A percentile compares a stretch with the other conserved stretches of the same genome.
Evolutionary conservation across 345 rosid species (phyloP).

Genomic region (Brassica carinata): DNA sequence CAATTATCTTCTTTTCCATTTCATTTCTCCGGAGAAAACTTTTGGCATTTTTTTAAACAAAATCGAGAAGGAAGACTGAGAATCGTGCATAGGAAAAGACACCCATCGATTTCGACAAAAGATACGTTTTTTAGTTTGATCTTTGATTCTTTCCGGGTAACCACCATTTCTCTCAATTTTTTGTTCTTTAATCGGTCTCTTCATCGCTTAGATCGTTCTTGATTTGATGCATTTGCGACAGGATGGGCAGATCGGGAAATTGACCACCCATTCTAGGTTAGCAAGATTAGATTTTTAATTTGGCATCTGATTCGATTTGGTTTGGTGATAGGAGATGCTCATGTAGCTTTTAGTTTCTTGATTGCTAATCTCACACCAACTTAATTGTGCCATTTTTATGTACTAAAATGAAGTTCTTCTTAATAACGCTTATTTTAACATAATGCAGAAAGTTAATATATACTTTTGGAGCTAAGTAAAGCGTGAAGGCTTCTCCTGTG

Average conservation of each 20-base stretch:
- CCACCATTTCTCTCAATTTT: constrained; percentile 2
- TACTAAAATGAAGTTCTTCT: neutral
- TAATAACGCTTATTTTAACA: neutral
- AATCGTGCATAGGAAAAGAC: neutral
- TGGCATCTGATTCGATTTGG: constrained; percentile 16
- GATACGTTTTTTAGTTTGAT: neutral
- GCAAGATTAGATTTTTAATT: constrained; percentile 14
- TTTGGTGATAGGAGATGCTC: neutral
- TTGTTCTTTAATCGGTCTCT: neutral
- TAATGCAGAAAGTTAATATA: constrained; percentile 10
- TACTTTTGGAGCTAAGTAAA: constrained; percentile 14
- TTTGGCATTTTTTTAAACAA: neutral
- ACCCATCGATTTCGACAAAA: neutral
- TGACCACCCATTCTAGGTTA: constrained; percentile 24
- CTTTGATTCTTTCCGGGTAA: constrained; percentile 26
- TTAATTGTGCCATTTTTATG: neutral
- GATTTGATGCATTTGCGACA: constrained; percentile 21
- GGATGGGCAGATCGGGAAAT: constrained; percentile 11
- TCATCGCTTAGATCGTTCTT: constrained; percentile 23
- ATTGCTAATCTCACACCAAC: neutral
- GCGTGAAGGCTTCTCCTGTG: constrained; percentile 3
- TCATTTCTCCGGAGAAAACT: neutral
- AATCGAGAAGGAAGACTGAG: neutral
- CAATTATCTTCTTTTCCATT: neutral
- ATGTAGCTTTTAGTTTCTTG: neutral